phyloP scores from a whole-genome alignment of 129 eudicot genomes.

The Saposhnikovia divaricata region DNA sequence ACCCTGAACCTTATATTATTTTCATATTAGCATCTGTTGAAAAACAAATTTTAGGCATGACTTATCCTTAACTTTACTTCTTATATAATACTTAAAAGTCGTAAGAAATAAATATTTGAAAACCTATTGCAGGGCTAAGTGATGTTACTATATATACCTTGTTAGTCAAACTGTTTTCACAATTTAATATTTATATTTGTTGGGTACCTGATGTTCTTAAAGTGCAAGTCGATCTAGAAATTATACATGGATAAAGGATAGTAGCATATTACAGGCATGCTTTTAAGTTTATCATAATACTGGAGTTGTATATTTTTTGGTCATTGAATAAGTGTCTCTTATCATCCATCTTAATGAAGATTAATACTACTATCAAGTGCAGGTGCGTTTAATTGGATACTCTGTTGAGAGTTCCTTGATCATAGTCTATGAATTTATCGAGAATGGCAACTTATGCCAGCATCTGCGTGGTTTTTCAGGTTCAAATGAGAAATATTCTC shows the following conservation, averaged over 20 bases:
- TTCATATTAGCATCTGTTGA: background rate
- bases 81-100: background rate
- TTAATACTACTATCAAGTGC: slow-evolving; percentile 11
- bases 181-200: background rate
- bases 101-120: background rate
- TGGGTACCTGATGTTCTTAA: background rate
- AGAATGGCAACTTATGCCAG: slow-evolving; percentile 78
- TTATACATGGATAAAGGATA: background rate
- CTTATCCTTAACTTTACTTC: background rate
- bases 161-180: background rate
- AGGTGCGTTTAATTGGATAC: slow-evolving; percentile 91
- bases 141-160: background rate
- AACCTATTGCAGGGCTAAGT: background rate
- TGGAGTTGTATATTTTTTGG: background rate
- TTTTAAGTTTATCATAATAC: background rate
- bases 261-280: background rate
- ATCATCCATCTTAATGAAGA: background rate
- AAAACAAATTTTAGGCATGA: background rate
- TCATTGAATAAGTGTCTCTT: background rate
- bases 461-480: slow-evolving; percentile 65
- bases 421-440: slow-evolving; percentile 79
- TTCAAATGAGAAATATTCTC: slow-evolving; percentile 8
- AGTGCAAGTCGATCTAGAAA: background rate
- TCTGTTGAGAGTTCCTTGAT: slow-evolving; percentile 75
- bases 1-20: background rate